A percentile compares a stretch with the other conserved stretches of the same genome.
phyloP scores from a whole-genome alignment of 169 alveolate species.

The Condylostoma magnum region DNA sequence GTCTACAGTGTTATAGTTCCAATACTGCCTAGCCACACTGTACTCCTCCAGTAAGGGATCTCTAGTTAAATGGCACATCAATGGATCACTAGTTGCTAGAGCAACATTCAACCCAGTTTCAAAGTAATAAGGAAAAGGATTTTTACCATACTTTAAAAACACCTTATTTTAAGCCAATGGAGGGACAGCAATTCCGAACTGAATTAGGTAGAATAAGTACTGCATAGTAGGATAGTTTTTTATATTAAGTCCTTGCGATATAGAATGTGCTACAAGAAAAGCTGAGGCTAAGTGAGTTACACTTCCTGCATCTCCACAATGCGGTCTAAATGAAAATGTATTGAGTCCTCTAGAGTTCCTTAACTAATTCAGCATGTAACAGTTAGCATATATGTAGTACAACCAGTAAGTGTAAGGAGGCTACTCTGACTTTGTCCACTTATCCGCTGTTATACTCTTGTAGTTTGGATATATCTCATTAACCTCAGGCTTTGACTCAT shows the following conservation, averaged over 20 bases:
- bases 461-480: background rate
- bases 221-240: slow-evolving; percentile 76
- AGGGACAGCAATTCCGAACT: slow-evolving; percentile 91
- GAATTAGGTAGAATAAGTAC: slow-evolving; percentile 86
- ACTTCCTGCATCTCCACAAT: slow-evolving; percentile 93
- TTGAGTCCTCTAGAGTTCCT: slow-evolving; percentile 77
- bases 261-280: slow-evolving; percentile 82
- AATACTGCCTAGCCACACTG: slow-evolving; percentile 82
- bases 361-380: slow-evolving; percentile 80
- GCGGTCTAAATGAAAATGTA: slow-evolving; percentile 83
- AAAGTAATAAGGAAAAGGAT: slow-evolving; percentile 87
- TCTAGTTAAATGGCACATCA: slow-evolving; percentile 89
- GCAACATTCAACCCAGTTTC: slow-evolving; percentile 89
- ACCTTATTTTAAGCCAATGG: slow-evolving; percentile 91
- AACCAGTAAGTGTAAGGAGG: slow-evolving; percentile 94
- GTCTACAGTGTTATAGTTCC: slow-evolving; percentile 88
- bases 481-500: slow-evolving; percentile 55
- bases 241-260: slow-evolving; percentile 84
- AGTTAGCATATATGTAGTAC: slow-evolving; percentile 88
- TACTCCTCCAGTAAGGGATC: slow-evolving; percentile 93
- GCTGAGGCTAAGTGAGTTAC: slow-evolving; percentile 84
- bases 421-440: slow-evolving; percentile 67
- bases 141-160: slow-evolving; percentile 64
- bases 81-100: slow-evolving; percentile 92
- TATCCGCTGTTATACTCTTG: slow-evolving; percentile 54